Base-by-base conservation (phyloP, 2,329 filamentous ascomycete genomes). In the Chalaropsis thielavioides region DNA sequence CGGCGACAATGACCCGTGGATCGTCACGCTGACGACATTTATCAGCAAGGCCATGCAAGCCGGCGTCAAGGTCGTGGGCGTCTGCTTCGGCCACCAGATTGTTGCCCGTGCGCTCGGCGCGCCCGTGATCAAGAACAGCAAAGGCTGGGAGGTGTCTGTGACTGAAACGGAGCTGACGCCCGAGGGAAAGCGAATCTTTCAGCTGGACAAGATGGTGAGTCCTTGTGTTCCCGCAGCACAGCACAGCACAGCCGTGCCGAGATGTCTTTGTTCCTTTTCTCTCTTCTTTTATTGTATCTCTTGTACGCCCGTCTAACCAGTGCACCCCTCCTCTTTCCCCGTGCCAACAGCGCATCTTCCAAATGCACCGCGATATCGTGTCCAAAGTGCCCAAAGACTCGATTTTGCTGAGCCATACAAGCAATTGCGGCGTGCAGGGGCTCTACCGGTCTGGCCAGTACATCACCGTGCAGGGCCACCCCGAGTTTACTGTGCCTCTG, bases 71-170 rank as follows among this genome's bases (percentile, higher is more conserved):
- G 75, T 92, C n/a, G 79, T 95, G 17, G 90, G 90, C 11, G 81
- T 94, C 17, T 95, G 90, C 75, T 95, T 92, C 73, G 90, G 90
- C 4, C 90, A 95, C 73, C 90, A 95, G 76, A 91, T 95, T 70
- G 76, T 94, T 54, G 89, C 82, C 0, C 80, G 90, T 63, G 88
- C 89, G 0, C 72, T 92, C 69, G 88, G 84, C 2, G 81, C 76
- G 22, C 81, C 82, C 69, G 87, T 95, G 1, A 85, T 79, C 43
- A 77, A 84, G 64, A 89, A 83, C 72, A 79, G 84, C 27, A 74
- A 76, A 22, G 90, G 89, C 1, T 95, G 90, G 91, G 91, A 95
- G 75, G 77, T 89, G n/a, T 84, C 87, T 61, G 90, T 94, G 2
- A 82, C 82, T 27, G 80, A 85, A 35, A 78, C 92, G 49, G 74